Evolutionary conservation across 352 stramenopile species (phyloP), one percentile per base, ranked within the genome.

Genomic region (Pythium utonaiense): DNA sequence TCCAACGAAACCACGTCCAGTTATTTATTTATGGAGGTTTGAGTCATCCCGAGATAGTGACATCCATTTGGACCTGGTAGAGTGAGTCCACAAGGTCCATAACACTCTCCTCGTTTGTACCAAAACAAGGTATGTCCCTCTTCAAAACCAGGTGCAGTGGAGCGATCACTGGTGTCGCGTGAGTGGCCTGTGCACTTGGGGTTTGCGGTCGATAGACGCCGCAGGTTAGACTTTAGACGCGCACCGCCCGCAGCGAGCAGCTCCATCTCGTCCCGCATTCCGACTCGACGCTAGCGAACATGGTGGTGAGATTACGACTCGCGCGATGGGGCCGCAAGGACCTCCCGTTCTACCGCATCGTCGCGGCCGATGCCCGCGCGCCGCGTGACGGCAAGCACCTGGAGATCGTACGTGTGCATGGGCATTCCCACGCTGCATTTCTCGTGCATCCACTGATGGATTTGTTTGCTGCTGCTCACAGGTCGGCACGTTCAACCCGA

Each of bases 291-390:
- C 36, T 10, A 17, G n/a, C 40, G 38, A 77, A 52, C 25, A 95
- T 95, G 86, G 83, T 93, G 40, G 86, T 95, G 70, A 83, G 86
- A 84, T 75, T 95, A 66, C 83, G 86, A 56, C 67, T 95, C 52
- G 84, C 84, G 51, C 84, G 86, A 44, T 95, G 84, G 82, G 86
- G 86, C 51, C 83, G 86, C 62, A 93, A 91, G 70, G 83, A 95
- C 72, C 68, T 93, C 24, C 86, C 86, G 28, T 93, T 94, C 83
- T 95, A 95, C 74, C 84, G 86, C 48, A 95, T 95, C 64, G 86
- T 95, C 42, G 86, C 84, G 8, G 86, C 86, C 33, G 86, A 95
- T 38, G 82, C 86, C 24, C 83, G 86, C 38, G 83, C 82, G 31
- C 86, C 86, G 10, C 83, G 86, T 36, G 86, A 95, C 55, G 86